Conservation (phyloP, 2,329 filamentous ascomycete genomes). For the Fusarium drepaniforme region DNA sequence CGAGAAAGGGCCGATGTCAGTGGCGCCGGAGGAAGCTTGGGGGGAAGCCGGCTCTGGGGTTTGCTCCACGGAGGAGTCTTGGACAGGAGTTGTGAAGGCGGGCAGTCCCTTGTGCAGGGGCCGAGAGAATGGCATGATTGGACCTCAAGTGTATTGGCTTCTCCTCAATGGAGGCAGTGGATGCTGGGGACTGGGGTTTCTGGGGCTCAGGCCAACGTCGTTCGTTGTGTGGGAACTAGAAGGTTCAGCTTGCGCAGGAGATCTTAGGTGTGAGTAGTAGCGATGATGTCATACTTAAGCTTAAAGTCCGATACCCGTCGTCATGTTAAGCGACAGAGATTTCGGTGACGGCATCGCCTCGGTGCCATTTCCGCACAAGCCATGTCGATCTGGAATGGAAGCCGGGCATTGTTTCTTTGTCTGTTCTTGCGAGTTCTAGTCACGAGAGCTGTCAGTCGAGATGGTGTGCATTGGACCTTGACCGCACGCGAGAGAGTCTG, state of each 20-base stretch:
- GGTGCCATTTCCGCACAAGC: constrained; percentile 29
- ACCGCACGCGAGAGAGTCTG: background rate
- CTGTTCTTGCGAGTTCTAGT: background rate
- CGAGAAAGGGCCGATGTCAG: constrained; percentile 45
- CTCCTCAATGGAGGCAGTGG: constrained; percentile 29
- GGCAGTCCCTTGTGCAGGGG: constrained; percentile 17
- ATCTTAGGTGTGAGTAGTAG: background rate
- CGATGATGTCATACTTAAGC: constrained; percentile 44
- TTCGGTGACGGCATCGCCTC: constrained; percentile 39
- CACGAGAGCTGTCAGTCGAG: background rate
- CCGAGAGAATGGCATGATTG: constrained; percentile 1
- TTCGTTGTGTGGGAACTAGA: background rate
- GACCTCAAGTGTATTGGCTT: constrained; percentile 20
- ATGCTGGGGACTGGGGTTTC: constrained; percentile 20
- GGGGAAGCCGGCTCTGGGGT: constrained; percentile 20
- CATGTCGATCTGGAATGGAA: constrained; percentile 24
- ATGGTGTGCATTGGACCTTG: background rate
- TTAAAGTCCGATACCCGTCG: constrained; percentile 33
- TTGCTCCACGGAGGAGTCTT: constrained; percentile 18
- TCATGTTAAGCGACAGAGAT: constrained; percentile 14
- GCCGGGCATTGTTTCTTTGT: background rate
- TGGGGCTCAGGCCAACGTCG: constrained; percentile 18
- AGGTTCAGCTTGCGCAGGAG: background rate
- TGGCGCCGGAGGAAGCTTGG: constrained; percentile 33
- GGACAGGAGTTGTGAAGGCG: constrained; percentile 2